A percentile compares a stretch with the other conserved stretches of the same genome.
phyloP scores from a whole-genome alignment of 2,329 filamentous ascomycete species.

The Alternaria arborescens region DNA sequence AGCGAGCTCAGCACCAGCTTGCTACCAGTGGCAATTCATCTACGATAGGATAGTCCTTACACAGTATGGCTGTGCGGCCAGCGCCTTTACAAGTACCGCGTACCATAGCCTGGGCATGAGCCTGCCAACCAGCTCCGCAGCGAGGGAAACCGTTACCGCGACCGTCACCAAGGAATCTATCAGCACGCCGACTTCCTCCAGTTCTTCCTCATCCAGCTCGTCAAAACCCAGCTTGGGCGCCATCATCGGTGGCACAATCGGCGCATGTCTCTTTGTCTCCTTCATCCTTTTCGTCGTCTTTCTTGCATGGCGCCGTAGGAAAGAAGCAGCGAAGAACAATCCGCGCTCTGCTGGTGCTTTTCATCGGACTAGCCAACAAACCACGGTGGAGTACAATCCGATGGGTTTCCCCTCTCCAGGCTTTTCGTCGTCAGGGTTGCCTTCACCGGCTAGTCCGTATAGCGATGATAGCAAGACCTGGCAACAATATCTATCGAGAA shows the following conservation, averaged over 20 bases:
- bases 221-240: slow-evolving; percentile 33
- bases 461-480: slow-evolving; percentile 16
- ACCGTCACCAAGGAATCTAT: slow-evolving; percentile 12
- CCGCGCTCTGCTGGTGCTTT: background rate
- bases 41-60: slow-evolving; percentile 39
- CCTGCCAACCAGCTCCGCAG: background rate
- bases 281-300: slow-evolving; percentile 34
- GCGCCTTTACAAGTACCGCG: slow-evolving; percentile 28
- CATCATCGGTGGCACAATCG: slow-evolving; percentile 47
- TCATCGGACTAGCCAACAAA: background rate
- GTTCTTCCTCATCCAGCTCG: background rate
- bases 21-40: slow-evolving; percentile 40
- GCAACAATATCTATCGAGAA: slow-evolving; percentile 16
- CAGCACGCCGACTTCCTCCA: background rate
- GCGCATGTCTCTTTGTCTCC: slow-evolving; percentile 37
- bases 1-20: slow-evolving; percentile 26
- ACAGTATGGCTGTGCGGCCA: slow-evolving; percentile 42
- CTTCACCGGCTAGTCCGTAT: background rate
- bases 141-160: slow-evolving; percentile 13
- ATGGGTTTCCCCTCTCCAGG: slow-evolving; percentile 14
- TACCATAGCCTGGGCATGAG: slow-evolving; percentile 19
- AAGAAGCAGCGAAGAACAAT: background rate
- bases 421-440: background rate
- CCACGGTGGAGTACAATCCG: slow-evolving; percentile 19
- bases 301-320: slow-evolving; percentile 30